Conservation (phyloP, 305 asterid species). For the Solanum hybrid region DNA sequence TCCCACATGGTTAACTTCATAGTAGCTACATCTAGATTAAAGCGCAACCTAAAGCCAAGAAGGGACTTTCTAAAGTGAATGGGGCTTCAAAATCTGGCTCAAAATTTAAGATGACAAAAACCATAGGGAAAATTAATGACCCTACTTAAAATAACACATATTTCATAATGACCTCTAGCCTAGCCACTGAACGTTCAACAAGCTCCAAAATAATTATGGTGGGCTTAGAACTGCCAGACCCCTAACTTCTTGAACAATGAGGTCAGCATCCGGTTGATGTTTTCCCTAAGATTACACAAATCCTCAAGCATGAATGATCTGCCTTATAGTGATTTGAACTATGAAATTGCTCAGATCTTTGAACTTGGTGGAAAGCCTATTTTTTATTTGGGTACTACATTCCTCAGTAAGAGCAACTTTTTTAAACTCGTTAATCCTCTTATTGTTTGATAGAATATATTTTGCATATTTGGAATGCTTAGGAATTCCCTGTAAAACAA, state of each 20-base stretch:
- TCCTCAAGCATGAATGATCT: background rate
- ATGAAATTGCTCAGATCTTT: background rate
- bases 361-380: background rate
- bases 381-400: background rate
- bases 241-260: background rate
- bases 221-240: background rate
- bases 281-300: background rate
- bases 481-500: background rate
- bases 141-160: background rate
- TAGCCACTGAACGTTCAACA: background rate
- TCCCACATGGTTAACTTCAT: too few species aligned
- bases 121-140: background rate
- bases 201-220: too few species aligned
- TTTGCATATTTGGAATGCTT: background rate
- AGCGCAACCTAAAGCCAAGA: background rate
- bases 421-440: background rate
- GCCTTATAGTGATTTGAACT: background rate
- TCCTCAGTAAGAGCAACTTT: background rate
- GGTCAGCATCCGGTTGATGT: background rate
- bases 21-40: too few species aligned
- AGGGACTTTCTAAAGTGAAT: background rate
- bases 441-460: background rate
- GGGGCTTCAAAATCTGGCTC: background rate
- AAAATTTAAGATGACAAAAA: too few species aligned
- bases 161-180: background rate